Evolutionary conservation across 2,329 filamentous ascomycete species (phyloP).

Genomic region (Cryoendolithus antarcticus): DNA sequence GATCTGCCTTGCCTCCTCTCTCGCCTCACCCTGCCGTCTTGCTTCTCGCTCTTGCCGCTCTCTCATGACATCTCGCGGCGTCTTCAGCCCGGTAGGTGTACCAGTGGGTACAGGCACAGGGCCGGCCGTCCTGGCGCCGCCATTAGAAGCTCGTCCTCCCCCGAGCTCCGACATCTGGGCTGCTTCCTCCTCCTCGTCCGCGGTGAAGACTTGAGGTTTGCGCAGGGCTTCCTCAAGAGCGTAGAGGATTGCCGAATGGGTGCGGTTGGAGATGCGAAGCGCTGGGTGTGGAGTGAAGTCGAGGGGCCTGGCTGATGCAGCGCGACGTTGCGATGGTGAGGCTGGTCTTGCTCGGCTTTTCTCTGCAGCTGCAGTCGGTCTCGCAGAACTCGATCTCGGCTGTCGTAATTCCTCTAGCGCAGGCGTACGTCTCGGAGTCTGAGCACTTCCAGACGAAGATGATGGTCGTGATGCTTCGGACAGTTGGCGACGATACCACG

Average conservation of each 20-base stretch:
- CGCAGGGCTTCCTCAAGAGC: conserved; percentile 83
- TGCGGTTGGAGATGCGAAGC: conserved; percentile 66
- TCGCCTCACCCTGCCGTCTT: conserved; percentile 50
- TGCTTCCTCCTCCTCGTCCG: conserved; percentile 76
- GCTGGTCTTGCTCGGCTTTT: background rate
- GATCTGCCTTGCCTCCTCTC: conserved; percentile 16
- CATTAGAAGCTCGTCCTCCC: conserved; percentile 47
- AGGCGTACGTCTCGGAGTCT: conserved; percentile 42
- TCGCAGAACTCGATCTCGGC: too few relatives aligned
- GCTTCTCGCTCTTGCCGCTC: conserved; percentile 68
- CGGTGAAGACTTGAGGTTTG: conserved; percentile 68
- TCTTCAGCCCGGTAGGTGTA: conserved; percentile 53
- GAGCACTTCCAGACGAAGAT: conserved; percentile 39
- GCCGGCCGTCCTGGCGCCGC: conserved; percentile 41
- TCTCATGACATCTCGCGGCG: conserved; percentile 85
- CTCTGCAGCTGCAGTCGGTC: too few relatives aligned
- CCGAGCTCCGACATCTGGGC: conserved; percentile 82
- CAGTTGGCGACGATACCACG: conserved; percentile 15
- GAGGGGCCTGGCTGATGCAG: conserved; percentile 9
- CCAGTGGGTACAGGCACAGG: conserved; percentile 40
- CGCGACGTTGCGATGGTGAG: conserved; percentile 21
- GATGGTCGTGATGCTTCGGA: conserved; percentile 34
- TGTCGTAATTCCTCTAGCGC: too few relatives aligned
- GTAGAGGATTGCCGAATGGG: conserved; percentile 82
- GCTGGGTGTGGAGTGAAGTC: conserved; percentile 38